These are phyloP conservation scores for Tulasnella sp. DNA, from an alignment of 768 basidiomycete genomes.

Conservation along the genomic window DNA sequence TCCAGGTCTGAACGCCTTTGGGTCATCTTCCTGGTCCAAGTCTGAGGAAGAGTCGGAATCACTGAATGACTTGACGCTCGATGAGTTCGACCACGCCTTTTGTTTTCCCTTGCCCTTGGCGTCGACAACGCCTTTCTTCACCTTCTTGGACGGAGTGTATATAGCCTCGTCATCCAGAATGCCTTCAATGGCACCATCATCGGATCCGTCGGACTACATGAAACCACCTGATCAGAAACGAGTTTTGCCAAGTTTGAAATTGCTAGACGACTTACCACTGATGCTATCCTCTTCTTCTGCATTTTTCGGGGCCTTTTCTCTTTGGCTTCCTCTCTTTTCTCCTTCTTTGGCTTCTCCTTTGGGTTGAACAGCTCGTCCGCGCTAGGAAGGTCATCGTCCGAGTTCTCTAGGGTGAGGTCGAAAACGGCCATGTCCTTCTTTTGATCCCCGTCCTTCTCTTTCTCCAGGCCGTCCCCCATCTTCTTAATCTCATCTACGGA, in stretches of 20 bases:
- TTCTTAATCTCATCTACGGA: background rate
- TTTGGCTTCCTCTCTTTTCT: background rate
- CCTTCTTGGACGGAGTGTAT: too few relatives aligned
- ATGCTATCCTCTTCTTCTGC: too few relatives aligned
- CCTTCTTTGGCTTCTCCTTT: background rate
- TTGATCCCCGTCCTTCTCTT: conserved; percentile 1
- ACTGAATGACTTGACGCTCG: background rate
- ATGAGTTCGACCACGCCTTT: background rate
- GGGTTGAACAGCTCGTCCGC: background rate
- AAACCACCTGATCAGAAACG: too few relatives aligned
- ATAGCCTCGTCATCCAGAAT: too few relatives aligned
- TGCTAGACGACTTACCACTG: too few relatives aligned
- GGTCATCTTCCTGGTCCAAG: background rate
- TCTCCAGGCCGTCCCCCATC: conserved; percentile 1
- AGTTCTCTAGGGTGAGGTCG: conserved; percentile 8
- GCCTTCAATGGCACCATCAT: too few relatives aligned
- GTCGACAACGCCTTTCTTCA: too few relatives aligned
- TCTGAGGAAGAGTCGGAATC: background rate
- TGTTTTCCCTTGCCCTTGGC: conserved; percentile 5
- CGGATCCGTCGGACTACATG: too few relatives aligned
- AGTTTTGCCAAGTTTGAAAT: too few relatives aligned
- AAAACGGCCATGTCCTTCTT: background rate
- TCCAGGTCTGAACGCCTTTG: background rate
- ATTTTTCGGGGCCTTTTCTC: too few relatives aligned
- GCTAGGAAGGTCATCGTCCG: background rate